Evolutionary conservation across 2,329 filamentous ascomycete genomes (phyloP), one percentile per base, ranked within the genome.

Genomic region (Paecilomyces fulvus): DNA sequence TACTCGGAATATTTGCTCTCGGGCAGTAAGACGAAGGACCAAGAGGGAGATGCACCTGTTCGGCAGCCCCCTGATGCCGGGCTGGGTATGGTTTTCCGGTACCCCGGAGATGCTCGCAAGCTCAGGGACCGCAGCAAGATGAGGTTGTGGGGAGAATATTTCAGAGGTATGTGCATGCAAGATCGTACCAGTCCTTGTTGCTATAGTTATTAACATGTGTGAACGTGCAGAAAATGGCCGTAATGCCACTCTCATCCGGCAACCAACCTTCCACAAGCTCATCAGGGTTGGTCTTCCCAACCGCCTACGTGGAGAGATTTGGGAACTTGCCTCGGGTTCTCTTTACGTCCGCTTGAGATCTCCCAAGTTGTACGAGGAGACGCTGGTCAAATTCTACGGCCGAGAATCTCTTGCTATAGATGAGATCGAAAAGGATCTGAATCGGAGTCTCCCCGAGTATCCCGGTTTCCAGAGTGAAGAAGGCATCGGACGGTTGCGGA

Each of bases 361-460:
- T 57, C 94, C 94, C 1, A 88, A 84, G 10, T 77, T 92, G 4
- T 99, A 92, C 67, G 77, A 82, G 49, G 90, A 99, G 57, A 97
- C 92, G 0, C 77, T 99, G 49, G 79, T 83, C 53, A 92, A 94
- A 68, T 92, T 87, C 64, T 83, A 87, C 6, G 94, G 94, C 7
- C 83, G 87, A 67, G 89, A 95, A 63, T 97, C 92, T 10, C 81
- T 99, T 59, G 94, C 94, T 49, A 97, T 97, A 64, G 94, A 99
- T 70, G 94, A 99, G 78, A 99, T 99, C 62, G 94, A 99, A 70
- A 99, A 99, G 73, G 94, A 99, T 69, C 77, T 99, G 52, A 99
- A 99, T 73, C 85, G 94, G 63, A 96, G 92, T 79, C 77, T 99
- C 63, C 94, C 94, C 1, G 94, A 99, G 73, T 99, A 99, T 70